Conservation (phyloP, 805 yeast genomes). For the Cyberlindnera veronae region DNA sequence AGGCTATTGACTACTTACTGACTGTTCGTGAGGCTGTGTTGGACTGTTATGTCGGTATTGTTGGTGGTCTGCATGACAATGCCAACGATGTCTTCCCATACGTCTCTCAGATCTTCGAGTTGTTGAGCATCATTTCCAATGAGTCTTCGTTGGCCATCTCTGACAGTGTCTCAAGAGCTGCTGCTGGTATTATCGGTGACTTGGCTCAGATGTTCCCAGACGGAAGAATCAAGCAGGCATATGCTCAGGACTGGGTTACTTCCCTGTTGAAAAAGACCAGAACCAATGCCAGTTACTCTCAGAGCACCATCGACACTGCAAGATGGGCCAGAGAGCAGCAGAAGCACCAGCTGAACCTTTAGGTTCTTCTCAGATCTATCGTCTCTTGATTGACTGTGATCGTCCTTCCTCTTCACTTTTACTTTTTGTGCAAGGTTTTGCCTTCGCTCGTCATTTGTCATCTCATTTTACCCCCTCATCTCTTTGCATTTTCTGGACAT, state of each 20-base stretch:
- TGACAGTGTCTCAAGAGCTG: constrained; percentile 75
- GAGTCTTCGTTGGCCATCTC: constrained; percentile 58
- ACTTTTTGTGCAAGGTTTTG: constrained; percentile 11
- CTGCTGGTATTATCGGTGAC: constrained; percentile 91
- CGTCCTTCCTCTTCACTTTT: constrained; percentile 10
- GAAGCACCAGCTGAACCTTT: constrained; percentile 21
- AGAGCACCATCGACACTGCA: constrained; percentile 83
- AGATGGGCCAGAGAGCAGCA: constrained; percentile 90
- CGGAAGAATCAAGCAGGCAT: constrained; percentile 67
- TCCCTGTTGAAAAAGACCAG: constrained; percentile 74
- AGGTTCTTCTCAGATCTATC: constrained; percentile 5
- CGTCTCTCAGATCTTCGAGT: constrained; percentile 65
- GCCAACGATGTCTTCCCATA: constrained; percentile 66
- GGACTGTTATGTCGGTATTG: constrained; percentile 93
- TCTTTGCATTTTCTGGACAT: constrained; percentile 1
- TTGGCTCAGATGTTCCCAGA: constrained; percentile 80
- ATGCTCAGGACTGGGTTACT: constrained; percentile 73
- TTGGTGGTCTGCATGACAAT: constrained; percentile 75
- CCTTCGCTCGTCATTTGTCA: constrained; percentile 5
- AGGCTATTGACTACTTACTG: constrained; percentile 71
- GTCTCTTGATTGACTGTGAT: constrained; percentile 12
- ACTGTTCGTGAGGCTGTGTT: constrained; percentile 82
- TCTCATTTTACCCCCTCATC: not conserved
- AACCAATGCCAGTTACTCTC: constrained; percentile 54
- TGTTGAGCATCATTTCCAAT: constrained; percentile 54